phyloP scores from a whole-genome alignment of 2,329 filamentous ascomycete species.

The Colletotrichum echinochloae region DNA sequence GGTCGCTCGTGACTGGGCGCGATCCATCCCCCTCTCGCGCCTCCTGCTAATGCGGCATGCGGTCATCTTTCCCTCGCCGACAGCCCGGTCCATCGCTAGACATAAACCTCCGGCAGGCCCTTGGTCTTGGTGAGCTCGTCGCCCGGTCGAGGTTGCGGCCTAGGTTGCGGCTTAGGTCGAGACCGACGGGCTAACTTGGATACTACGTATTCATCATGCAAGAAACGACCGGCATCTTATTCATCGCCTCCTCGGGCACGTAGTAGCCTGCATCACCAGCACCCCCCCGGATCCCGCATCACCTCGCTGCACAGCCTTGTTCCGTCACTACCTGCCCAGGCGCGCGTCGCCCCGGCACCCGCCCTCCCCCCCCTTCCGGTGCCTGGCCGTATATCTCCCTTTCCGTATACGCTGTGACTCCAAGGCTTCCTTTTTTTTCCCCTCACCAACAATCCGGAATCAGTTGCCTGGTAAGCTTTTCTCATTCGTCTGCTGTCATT shows the following conservation, averaged over 20 bases:
- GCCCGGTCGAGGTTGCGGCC: slow-evolving; percentile 14
- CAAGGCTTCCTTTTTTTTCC: slow-evolving; percentile 4
- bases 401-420: background rate
- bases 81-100: slow-evolving; percentile 5
- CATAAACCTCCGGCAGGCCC: slow-evolving; percentile 6
- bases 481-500: slow-evolving; percentile 10
- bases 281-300: background rate
- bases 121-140: background rate
- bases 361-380: slow-evolving; percentile 9
- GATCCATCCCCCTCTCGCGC: background rate
- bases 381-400: slow-evolving; percentile 1
- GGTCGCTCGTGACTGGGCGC: slow-evolving; percentile 1
- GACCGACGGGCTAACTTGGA: slow-evolving; percentile 7
- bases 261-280: background rate
- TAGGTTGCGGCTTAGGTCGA: slow-evolving; percentile 13
- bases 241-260: background rate
- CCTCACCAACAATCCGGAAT: background rate
- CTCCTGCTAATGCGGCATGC: slow-evolving; percentile 22
- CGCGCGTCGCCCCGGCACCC: background rate
- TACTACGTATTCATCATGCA: background rate
- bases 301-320: background rate
- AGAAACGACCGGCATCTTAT: background rate
- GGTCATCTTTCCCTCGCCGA: slow-evolving; percentile 30
- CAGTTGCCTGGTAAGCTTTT: slow-evolving; percentile 11
- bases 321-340: background rate